Base-by-base conservation (phyloP, 371 early-diverging fungal genomes). In the Mortierella sp. region DNA sequence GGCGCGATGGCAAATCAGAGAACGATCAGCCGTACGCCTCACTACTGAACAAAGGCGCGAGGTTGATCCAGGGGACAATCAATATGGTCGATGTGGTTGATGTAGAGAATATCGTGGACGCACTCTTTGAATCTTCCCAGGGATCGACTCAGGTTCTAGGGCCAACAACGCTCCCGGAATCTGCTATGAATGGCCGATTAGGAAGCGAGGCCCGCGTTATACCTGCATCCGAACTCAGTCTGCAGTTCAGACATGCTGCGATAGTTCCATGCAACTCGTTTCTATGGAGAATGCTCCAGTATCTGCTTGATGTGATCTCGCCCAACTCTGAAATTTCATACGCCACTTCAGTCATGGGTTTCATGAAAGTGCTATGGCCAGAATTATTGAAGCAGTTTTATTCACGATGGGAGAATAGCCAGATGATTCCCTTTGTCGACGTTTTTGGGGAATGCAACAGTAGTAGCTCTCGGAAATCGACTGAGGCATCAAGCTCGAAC, bases 181-280 rank as follows among this genome's bases (percentile, higher is more conserved):
- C n/a, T 1, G 41, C 50, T 8, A 24, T 61, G 21, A 19, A 0
- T 1, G 19, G 13, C 32, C 19, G 36, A 48, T 28, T 57, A 0
- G 50, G 28, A 19, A 16, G 45, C 38, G 11, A 21, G 7, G 52
- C 69, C n/a, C 50, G 74, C 16, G 58, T 85, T 11, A 62, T 74
- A 16, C 80, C 88, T n/a, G 65, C 90, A 0, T 53, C 83, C 11
- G 80, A 84, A 8, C 73, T 90, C 1, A 86, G 86, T 0, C 65
- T 87, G 21, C 85, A 86, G 15, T 78, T 92, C 63, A 85, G 87
- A 19, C 84, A 88, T 36, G 90, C 87, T 3, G 81, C 88, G 13
- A 81, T 90, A 0, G 89, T 94, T 1, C 94, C 94, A 0, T 87
- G 83, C 65, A 85, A 86, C 50, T 94, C 94, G 5, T 86, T 95